phyloP scores from a whole-genome alignment of 2,329 filamentous ascomycete species.

The Aspergillus sp. region DNA sequence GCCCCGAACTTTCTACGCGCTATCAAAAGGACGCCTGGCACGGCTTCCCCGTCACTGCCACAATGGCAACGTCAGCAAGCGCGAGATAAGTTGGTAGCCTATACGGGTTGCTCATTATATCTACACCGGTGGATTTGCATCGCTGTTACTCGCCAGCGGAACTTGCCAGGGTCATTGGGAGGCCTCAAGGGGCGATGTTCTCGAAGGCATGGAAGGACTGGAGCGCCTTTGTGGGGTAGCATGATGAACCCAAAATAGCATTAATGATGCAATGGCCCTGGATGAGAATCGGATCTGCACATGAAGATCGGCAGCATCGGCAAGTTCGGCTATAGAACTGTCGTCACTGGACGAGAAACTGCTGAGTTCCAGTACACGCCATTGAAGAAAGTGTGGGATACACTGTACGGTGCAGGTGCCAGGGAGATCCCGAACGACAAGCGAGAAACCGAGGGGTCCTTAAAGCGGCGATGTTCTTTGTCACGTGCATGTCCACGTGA shows the following conservation, averaged over 20 bases:
- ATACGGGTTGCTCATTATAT: too few relatives aligned
- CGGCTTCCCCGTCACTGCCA: neutral
- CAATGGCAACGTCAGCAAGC: neutral
- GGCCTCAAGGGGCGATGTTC: neutral
- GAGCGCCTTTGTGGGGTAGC: neutral
- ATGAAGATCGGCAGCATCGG: neutral
- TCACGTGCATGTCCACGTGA: neutral
- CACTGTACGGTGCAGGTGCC: too few relatives aligned
- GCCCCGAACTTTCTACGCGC: neutral
- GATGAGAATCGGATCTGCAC: neutral
- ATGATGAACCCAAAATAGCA: neutral
- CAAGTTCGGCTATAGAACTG: neutral
- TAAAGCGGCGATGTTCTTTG: neutral
- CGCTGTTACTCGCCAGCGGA: too few relatives aligned
- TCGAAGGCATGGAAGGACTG: conserved; percentile 1
- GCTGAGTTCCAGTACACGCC: too few relatives aligned
- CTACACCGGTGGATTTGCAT: too few relatives aligned
- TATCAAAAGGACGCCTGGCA: neutral
- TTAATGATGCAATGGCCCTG: conserved; percentile 3
- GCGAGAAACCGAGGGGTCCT: neutral
- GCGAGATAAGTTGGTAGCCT: too few relatives aligned
- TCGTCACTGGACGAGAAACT: neutral
- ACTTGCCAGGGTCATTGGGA: too few relatives aligned
- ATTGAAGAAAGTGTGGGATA: too few relatives aligned
- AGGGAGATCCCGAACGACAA: too few relatives aligned